Evolutionary conservation across 768 basidiomycete species (phyloP).

Genomic region (Hirschioporus abietinus): DNA sequence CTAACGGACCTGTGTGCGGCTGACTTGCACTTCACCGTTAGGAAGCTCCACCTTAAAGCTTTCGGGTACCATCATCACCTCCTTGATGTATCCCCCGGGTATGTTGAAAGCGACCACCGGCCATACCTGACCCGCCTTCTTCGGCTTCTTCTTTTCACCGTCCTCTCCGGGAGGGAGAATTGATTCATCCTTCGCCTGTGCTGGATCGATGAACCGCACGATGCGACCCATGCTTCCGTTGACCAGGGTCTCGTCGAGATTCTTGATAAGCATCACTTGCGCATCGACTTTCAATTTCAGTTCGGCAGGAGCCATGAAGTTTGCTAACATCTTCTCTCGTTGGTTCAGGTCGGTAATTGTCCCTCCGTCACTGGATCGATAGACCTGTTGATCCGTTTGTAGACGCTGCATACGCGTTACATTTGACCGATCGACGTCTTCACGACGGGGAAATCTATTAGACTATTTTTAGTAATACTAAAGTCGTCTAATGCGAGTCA

Average conservation of each 20-base stretch:
- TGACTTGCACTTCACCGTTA: slow-evolving; percentile 79
- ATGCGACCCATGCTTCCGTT: slow-evolving; percentile 94
- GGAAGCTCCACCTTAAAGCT: slow-evolving; percentile 84
- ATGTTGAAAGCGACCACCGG: slow-evolving; percentile 79
- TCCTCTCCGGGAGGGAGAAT: slow-evolving; percentile 28
- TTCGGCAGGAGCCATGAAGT: slow-evolving; percentile 80
- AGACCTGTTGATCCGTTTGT: slow-evolving; percentile 46
- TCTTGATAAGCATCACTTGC: slow-evolving; percentile 96
- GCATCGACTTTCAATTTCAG: slow-evolving; percentile 74
- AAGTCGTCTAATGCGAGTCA: slow-evolving; percentile 6
- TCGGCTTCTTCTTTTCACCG: slow-evolving; percentile 29
- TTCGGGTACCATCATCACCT: slow-evolving; percentile 62
- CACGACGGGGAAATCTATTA: slow-evolving; percentile 80
- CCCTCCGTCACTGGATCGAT: slow-evolving; percentile 60
- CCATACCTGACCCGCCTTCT: slow-evolving; percentile 29
- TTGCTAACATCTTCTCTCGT: slow-evolving; percentile 73
- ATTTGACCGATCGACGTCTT: slow-evolving; percentile 90
- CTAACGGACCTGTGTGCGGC: slow-evolving; percentile 64
- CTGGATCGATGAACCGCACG: slow-evolving; percentile 61
- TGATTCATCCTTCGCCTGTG: slow-evolving; percentile 24
- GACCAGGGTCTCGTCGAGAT: slow-evolving; percentile 83
- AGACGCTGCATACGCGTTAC: slow-evolving; percentile 57
- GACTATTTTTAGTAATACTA: slow-evolving; percentile 12
- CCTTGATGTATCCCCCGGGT: slow-evolving; percentile 49
- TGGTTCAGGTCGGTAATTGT: slow-evolving; percentile 44